Percentiles rank a stretch among this genome's conserved stretches.
These are phyloP conservation scores for Colletotrichum paranaense DNA, from an alignment of 2,329 filamentous ascomycete species.

Conservation along the genomic window DNA sequence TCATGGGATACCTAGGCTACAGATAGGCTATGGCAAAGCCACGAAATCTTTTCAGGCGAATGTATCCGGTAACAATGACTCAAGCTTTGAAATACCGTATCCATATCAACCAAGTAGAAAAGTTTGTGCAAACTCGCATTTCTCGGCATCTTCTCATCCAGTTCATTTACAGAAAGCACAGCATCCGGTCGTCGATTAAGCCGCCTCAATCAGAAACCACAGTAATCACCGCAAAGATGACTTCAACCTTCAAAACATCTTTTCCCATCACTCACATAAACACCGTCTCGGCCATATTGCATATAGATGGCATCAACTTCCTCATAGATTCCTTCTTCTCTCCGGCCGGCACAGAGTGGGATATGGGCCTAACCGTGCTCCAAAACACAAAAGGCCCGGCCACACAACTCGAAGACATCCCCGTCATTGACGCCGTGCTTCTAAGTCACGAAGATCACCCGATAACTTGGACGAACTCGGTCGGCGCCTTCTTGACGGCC, in stretches of 20 bases:
- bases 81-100: not conserved
- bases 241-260: not conserved
- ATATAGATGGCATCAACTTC: slow-evolving; percentile 53
- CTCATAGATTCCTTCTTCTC: slow-evolving; percentile 60
- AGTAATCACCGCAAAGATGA: not conserved
- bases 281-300: slow-evolving; percentile 60
- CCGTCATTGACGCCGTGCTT: slow-evolving; percentile 59
- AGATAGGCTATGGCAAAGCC: not conserved
- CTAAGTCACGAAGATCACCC: slow-evolving; percentile 63
- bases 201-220: not conserved
- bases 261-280: slow-evolving; percentile 57
- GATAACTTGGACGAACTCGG: slow-evolving; percentile 61
- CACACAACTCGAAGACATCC: slow-evolving; percentile 50
- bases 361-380: slow-evolving; percentile 37
- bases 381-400: slow-evolving; percentile 47
- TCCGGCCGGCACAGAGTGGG: slow-evolving; percentile 44
- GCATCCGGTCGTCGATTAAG: too few relatives aligned
- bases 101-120: not conserved
- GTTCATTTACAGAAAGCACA: too few relatives aligned
- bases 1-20: not conserved
- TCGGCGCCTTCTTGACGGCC: slow-evolving; percentile 56
- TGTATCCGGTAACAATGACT: not conserved
- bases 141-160: not conserved
- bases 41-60: not conserved
- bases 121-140: not conserved